Conservation (phyloP, 805 yeast genomes). For the Metschnikowia peoriensis region DNA sequence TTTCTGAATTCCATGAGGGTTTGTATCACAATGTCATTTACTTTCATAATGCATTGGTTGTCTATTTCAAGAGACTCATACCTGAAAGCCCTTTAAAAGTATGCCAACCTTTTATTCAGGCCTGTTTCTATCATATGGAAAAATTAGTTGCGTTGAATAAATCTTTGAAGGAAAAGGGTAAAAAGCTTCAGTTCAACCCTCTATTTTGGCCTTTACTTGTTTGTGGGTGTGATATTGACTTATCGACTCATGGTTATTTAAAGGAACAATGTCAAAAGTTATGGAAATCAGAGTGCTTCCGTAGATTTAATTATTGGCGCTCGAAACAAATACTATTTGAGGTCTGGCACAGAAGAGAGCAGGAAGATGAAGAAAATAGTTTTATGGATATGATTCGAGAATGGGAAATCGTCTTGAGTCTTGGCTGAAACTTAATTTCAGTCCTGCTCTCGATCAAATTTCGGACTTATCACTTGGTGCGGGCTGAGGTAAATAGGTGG, state of each 20-base stretch:
- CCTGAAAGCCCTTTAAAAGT: slow-evolving; percentile 37
- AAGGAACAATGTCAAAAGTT: slow-evolving; percentile 33
- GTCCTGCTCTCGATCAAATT: background rate
- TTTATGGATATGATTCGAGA: slow-evolving; percentile 56
- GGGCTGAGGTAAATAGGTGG: slow-evolving; percentile 6
- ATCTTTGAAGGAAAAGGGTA: slow-evolving; percentile 1
- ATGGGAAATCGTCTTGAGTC: slow-evolving; percentile 47
- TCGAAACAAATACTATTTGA: slow-evolving; percentile 53
- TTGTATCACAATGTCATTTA: slow-evolving; percentile 36
- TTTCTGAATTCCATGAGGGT: slow-evolving; percentile 40
- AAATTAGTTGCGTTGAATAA: slow-evolving; percentile 19
- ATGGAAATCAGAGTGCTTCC: slow-evolving; percentile 28
- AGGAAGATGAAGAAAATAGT: slow-evolving; percentile 33
- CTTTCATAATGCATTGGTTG: slow-evolving; percentile 43
- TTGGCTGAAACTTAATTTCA: slow-evolving; percentile 23
- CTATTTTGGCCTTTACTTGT: slow-evolving; percentile 51
- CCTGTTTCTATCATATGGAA: slow-evolving; percentile 36
- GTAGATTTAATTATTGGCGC: slow-evolving; percentile 47
- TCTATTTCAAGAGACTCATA: slow-evolving; percentile 48
- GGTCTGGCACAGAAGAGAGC: slow-evolving; percentile 45
- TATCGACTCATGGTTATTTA: slow-evolving; percentile 22
- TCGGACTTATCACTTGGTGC: background rate
- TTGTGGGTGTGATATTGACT: slow-evolving; percentile 28
- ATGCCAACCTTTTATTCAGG: slow-evolving; percentile 34
- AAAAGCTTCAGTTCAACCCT: slow-evolving; percentile 31